Conservation (phyloP, 148 eudicot species). For the Dianthus caryophyllus region DNA sequence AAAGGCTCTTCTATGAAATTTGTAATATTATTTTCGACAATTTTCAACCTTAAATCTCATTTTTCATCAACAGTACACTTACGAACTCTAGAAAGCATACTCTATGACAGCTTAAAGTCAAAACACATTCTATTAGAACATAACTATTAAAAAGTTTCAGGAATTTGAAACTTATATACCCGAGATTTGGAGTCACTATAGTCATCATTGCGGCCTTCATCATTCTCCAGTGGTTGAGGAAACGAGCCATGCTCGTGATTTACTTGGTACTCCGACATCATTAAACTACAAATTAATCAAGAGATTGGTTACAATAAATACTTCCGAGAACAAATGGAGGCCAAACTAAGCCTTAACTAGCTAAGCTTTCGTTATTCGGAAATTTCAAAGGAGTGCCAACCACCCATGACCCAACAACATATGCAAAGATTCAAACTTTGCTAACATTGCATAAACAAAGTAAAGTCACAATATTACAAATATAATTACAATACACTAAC, state of each 20-base stretch:
- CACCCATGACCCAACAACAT: too few relatives aligned
- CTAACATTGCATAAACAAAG: neutral
- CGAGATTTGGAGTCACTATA: constrained; percentile 41
- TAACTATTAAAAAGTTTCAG: neutral
- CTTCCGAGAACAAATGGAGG: neutral
- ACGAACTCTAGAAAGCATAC: too few relatives aligned
- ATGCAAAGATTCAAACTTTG: neutral
- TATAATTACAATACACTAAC: neutral
- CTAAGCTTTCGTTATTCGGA: neutral
- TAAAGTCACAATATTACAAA: neutral
- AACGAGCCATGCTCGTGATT: constrained; percentile 36
- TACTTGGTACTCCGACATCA: constrained; percentile 59
- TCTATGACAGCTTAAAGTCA: neutral
- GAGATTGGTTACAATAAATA: neutral
- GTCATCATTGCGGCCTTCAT: constrained; percentile 39
- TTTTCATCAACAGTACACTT: too few relatives aligned
- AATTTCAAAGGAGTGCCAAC: neutral
- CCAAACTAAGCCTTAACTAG: neutral
- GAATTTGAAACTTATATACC: constrained; percentile 27
- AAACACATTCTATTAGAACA: neutral
- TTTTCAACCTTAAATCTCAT: too few relatives aligned
- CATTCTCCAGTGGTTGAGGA: constrained; percentile 34
- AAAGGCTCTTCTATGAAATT: too few relatives aligned
- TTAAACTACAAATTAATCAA: constrained; percentile 3
- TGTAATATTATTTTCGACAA: too few relatives aligned